These are phyloP conservation scores for Cryomyces antarcticus DNA, from an alignment of 495 filamentous ascomycete species.

Conservation along the genomic window DNA sequence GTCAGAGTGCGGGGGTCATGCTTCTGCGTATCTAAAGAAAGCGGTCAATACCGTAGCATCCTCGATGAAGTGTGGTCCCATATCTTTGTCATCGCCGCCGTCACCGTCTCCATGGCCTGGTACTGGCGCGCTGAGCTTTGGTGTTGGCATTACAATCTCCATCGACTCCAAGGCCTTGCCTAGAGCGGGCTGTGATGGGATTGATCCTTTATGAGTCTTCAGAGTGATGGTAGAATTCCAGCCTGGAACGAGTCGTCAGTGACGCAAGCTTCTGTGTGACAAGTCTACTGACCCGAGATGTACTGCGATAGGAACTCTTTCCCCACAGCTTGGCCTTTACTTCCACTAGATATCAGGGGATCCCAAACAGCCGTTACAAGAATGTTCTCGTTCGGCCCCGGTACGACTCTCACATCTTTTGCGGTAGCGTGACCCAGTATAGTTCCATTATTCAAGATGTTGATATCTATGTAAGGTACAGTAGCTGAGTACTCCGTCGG, in stretches of 20 bases:
- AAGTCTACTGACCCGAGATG: slow-evolving; percentile 42
- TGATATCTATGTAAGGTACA: slow-evolving; percentile 58
- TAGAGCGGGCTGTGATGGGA: slow-evolving; percentile 54
- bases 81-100: slow-evolving; percentile 18
- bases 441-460: slow-evolving; percentile 52
- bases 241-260: slow-evolving; percentile 19
- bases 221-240: slow-evolving; percentile 63
- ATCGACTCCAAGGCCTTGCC: slow-evolving; percentile 52
- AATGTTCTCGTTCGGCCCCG: slow-evolving; percentile 55
- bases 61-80: slow-evolving; percentile 43
- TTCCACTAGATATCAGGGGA: slow-evolving; percentile 39
- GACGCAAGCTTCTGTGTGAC: not conserved
- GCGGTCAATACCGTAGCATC: slow-evolving; percentile 45
- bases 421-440: slow-evolving; percentile 53
- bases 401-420: slow-evolving; percentile 33
- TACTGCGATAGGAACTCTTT: slow-evolving; percentile 63
- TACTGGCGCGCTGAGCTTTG: slow-evolving; percentile 36
- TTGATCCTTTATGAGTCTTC: slow-evolving; percentile 40
- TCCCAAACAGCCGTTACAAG: slow-evolving; percentile 52
- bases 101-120: slow-evolving; percentile 23
- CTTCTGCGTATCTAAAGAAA: too few species aligned
- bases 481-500: slow-evolving; percentile 66
- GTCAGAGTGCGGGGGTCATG: too few species aligned
- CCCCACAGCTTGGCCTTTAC: slow-evolving; percentile 36
- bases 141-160: slow-evolving; percentile 45